Conservation (phyloP, 805 yeast genomes). For the Starmerella lactis-condensi region DNA sequence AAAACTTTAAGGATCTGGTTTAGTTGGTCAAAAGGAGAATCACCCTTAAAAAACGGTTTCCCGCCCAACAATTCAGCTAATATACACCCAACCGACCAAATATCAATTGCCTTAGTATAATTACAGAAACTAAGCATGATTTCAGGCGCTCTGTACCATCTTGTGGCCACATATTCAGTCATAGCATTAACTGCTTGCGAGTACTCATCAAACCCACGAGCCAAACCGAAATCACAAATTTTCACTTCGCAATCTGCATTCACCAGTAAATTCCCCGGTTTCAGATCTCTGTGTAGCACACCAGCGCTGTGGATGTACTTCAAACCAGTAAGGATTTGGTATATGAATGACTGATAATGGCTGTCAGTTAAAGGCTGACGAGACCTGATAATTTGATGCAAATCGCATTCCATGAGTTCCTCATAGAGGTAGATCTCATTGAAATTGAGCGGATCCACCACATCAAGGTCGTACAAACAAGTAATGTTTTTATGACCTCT, state of each 20-base stretch:
- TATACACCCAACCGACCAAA: slow-evolving; percentile 95
- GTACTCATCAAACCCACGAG: slow-evolving; percentile 38
- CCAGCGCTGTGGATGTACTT: slow-evolving; percentile 88
- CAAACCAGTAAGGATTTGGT: slow-evolving; percentile 76
- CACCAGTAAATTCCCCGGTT: slow-evolving; percentile 70
- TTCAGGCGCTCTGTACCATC: slow-evolving; percentile 97
- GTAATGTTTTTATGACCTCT: slow-evolving; percentile 94
- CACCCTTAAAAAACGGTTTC: slow-evolving; percentile 79
- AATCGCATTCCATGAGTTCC: slow-evolving; percentile 96
- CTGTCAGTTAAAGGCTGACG: slow-evolving; percentile 78
- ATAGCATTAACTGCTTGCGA: slow-evolving; percentile 31
- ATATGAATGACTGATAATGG: slow-evolving; percentile 82
- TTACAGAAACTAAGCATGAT: slow-evolving; percentile 88
- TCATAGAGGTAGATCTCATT: slow-evolving; percentile 87
- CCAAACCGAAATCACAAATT: slow-evolving; percentile 86
- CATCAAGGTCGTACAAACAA: slow-evolving; percentile 83
- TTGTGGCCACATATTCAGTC: slow-evolving; percentile 95
- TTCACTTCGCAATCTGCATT: slow-evolving; percentile 89
- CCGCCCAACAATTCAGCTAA: slow-evolving; percentile 78
- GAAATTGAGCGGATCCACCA: slow-evolving; percentile 59
- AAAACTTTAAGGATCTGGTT: slow-evolving; percentile 65
- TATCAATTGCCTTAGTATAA: slow-evolving; percentile 86
- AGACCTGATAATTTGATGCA: slow-evolving; percentile 91
- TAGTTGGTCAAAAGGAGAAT: slow-evolving; percentile 81
- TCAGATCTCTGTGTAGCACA: slow-evolving; percentile 80